Percentiles rank a stretch among this genome's conserved stretches.
Conservation (phyloP, 768 basidiomycete species). For the Suillus placidus region DNA sequence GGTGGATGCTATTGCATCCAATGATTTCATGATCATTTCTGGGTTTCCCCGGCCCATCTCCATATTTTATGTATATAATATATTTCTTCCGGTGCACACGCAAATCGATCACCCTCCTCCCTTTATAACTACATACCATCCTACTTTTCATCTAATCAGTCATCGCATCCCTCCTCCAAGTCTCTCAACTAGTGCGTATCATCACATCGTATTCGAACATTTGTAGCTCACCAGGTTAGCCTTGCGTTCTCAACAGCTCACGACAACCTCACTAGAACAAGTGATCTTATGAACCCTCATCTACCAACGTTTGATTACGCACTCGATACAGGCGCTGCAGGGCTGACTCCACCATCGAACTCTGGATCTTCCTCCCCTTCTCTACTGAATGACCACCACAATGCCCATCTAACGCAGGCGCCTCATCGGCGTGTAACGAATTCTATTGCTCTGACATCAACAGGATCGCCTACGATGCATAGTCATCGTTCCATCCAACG, state of each 20-base stretch:
- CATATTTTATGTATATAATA: constrained; percentile 6
- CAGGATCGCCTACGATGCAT: neutral
- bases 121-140: constrained; percentile 1
- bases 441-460: neutral
- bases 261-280: neutral
- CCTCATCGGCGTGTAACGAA: neutral
- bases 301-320: neutral
- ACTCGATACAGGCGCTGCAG: neutral
- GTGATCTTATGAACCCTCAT: constrained; percentile 5
- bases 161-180: neutral
- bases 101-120: neutral
- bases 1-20: neutral
- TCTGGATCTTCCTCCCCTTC: constrained; percentile 4
- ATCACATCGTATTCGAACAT: neutral
- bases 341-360: neutral
- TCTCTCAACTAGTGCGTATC: neutral
- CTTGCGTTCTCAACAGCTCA: neutral
- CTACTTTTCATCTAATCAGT: constrained; percentile 3
- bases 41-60: neutral
- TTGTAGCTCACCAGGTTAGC: neutral
- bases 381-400: neutral
- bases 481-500: neutral
- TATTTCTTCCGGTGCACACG: constrained; percentile 4
- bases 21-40: constrained; percentile 7
- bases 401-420: constrained; percentile 5